Conservation (phyloP, 2,329 filamentous ascomycete species). For the Neopestalotiopsis sp. region DNA sequence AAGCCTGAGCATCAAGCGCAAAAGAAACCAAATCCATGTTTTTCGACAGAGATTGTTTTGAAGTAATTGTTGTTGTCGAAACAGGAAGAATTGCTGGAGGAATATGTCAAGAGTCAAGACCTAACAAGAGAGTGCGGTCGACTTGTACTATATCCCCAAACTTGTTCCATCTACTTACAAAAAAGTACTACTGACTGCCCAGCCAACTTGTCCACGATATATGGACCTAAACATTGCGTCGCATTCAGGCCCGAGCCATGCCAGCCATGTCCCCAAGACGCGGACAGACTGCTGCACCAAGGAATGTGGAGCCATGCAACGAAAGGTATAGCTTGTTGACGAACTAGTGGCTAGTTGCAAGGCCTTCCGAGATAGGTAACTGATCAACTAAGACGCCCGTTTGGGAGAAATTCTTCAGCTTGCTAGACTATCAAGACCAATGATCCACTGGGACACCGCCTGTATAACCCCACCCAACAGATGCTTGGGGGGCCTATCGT, state of each 20-base stretch:
- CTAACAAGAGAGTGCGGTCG: not conserved
- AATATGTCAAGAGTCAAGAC: not conserved
- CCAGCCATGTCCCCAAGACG: not conserved
- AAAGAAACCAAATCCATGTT: slow-evolving; percentile 45
- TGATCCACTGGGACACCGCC: slow-evolving; percentile 10
- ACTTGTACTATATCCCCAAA: not conserved
- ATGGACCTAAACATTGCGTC: slow-evolving; percentile 1
- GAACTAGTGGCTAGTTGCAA: not conserved
- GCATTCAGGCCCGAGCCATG: not conserved
- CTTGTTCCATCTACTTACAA: not conserved
- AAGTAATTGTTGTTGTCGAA: not conserved
- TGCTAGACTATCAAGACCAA: not conserved
- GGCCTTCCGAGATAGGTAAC: not conserved
- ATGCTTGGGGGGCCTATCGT: not conserved
- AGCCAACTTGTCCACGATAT: not conserved
- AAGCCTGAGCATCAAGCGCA: slow-evolving; percentile 40
- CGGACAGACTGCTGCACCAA: not conserved
- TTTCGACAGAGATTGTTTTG: not conserved
- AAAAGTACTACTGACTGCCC: not conserved
- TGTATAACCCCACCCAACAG: not conserved
- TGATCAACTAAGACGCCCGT: not conserved
- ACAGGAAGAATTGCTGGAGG: not conserved
- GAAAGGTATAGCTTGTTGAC: not conserved
- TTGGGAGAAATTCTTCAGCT: not conserved
- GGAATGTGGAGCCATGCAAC: not conserved